These are phyloP conservation scores for Aureobasidium lini DNA, from an alignment of 2,329 filamentous ascomycete genomes.

Conservation along the genomic window DNA sequence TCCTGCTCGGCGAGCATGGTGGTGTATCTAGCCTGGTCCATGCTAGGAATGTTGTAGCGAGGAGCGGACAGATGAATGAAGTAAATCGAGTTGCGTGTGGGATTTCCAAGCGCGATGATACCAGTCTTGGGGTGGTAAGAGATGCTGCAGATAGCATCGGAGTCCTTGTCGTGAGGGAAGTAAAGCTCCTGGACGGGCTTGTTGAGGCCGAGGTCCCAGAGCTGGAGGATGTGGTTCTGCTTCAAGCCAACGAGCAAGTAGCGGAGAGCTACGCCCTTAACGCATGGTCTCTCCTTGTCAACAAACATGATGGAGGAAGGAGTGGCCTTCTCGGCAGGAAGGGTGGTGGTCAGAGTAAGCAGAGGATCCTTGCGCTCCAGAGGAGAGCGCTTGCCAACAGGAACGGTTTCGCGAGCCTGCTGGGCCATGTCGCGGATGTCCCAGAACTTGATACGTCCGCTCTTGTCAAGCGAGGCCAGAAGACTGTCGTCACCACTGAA, in stretches of 20 bases:
- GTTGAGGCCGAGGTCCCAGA: conserved; percentile 92
- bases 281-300: conserved; percentile 90
- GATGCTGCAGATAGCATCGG: conserved; percentile 95
- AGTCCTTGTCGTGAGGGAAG: conserved; percentile 90
- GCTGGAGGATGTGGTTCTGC: conserved; percentile 95
- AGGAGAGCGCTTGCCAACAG: conserved; percentile 37
- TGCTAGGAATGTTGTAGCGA: conserved; percentile 71
- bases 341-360: conserved; percentile 78
- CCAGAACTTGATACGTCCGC: conserved; percentile 95
- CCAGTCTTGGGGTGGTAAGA: conserved; percentile 87
- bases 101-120: conserved; percentile 91
- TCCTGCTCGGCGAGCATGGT: conserved; percentile 68
- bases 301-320: conserved; percentile 93
- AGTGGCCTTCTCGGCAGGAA: conserved; percentile 87
- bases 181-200: conserved; percentile 97
- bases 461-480: conserved; percentile 94
- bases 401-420: conserved; percentile 35
- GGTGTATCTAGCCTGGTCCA: conserved; percentile 85
- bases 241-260: conserved; percentile 98
- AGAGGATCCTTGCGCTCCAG: conserved; percentile 80
- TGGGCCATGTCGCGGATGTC: conserved; percentile 74
- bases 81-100: conserved; percentile 94
- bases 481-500: conserved; percentile 96
- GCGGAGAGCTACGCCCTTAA: conserved; percentile 79
- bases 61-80: conserved; percentile 93